Percentiles rank a stretch among this genome's conserved stretches.
Evolutionary conservation across 352 stramenopile species (phyloP).

Genomic region (Pythium biforme): DNA sequence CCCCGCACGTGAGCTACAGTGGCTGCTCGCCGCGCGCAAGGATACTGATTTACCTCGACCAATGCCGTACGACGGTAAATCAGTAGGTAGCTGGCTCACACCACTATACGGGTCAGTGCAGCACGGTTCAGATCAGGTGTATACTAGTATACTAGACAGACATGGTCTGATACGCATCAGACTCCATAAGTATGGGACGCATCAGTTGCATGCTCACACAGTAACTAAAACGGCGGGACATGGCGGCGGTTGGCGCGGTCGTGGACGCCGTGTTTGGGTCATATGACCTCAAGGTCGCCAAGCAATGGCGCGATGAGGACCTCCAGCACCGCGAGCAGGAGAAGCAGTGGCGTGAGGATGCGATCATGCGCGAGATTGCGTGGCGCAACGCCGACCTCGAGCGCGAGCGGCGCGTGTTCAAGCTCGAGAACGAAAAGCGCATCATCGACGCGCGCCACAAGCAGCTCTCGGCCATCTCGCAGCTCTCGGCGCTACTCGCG

Average conservation of each 20-base stretch:
- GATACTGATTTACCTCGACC: conserved; percentile 26
- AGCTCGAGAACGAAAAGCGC: conserved; percentile 79
- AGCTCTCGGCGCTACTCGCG: conserved; percentile 63
- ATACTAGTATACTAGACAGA: not conserved
- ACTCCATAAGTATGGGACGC: not conserved
- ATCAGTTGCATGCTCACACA: no score
- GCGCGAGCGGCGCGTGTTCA: conserved; percentile 64
- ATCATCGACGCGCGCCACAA: conserved; percentile 68
- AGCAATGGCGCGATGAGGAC: conserved; percentile 84
- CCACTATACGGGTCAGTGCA: not conserved
- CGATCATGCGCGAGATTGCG: conserved; percentile 55
- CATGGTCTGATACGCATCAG: not conserved
- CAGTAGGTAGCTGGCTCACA: not conserved
- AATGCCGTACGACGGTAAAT: not conserved
- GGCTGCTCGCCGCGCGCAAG: conserved; percentile 23
- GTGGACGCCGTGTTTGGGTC: conserved; percentile 80
- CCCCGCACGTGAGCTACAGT: conserved; percentile 2
- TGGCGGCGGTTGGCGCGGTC: conserved; percentile 56
- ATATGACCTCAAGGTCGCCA: conserved; percentile 84
- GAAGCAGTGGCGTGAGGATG: conserved; percentile 81
- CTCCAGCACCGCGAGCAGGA: conserved; percentile 68
- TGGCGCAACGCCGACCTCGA: conserved; percentile 74
- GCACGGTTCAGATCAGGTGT: conserved; percentile 7
- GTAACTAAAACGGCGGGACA: conserved; percentile 8
- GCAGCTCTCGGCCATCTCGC: conserved; percentile 60